phyloP scores from a whole-genome alignment of 257 asterid species.

The Ajuga chamaepitys region DNA sequence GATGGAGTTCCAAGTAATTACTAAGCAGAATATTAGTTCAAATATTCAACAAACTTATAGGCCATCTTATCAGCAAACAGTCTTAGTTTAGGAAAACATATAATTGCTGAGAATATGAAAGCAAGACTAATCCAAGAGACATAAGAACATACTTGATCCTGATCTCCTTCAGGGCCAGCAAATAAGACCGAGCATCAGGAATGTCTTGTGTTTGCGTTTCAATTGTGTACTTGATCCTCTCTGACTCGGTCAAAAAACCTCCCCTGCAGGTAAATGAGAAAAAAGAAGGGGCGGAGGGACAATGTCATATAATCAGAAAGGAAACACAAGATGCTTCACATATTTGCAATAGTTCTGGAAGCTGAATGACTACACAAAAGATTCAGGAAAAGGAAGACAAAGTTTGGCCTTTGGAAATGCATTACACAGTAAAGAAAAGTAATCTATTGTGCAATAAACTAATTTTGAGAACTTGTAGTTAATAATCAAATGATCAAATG shows the following conservation, averaged over 20 bases:
- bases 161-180: constrained; percentile 72
- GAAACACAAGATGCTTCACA: neutral
- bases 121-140: neutral
- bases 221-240: constrained; percentile 78
- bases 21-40: neutral
- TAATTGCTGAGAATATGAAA: neutral
- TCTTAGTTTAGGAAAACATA: neutral
- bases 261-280: constrained; percentile 51
- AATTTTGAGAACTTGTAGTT: neutral
- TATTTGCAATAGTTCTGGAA: neutral
- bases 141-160: constrained; percentile 65
- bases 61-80: neutral
- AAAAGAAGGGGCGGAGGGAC: neutral
- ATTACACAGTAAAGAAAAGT: neutral
- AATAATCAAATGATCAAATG: neutral
- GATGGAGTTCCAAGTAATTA: neutral
- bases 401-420: neutral
- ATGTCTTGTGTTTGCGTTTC: constrained; percentile 64
- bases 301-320: constrained; percentile 5
- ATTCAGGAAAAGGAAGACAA: neutral
- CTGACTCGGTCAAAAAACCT: constrained; percentile 73
- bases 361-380: neutral
- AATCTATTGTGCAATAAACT: neutral
- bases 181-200: constrained; percentile 86
- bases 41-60: constrained; percentile 3